phyloP scores from a whole-genome alignment of 2,329 filamentous ascomycete genomes.

The Penicillium oxalicum region DNA sequence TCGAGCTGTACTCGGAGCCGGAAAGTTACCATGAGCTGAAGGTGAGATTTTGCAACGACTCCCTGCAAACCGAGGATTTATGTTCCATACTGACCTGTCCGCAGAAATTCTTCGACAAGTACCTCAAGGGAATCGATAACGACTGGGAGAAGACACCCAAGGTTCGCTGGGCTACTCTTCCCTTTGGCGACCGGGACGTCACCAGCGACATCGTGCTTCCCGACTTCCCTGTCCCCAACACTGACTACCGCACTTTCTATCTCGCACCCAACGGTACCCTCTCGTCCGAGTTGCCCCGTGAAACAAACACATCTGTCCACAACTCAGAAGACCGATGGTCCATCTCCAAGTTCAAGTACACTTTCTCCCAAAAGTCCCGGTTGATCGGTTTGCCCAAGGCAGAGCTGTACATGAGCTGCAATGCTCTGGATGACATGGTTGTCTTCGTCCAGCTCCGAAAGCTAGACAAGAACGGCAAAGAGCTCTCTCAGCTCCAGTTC shows the following conservation, averaged over 20 bases:
- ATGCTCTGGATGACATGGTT: constrained; percentile 39
- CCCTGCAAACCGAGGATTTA: neutral
- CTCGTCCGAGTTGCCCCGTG: constrained; percentile 1
- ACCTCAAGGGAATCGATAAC: constrained; percentile 40
- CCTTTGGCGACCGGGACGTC: constrained; percentile 29
- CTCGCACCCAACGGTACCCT: constrained; percentile 11
- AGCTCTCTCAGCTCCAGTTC: constrained; percentile 40
- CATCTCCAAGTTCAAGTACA: constrained; percentile 33
- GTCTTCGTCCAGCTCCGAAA: constrained; percentile 44
- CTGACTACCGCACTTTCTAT: constrained; percentile 30
- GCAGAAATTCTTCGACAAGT: constrained; percentile 42
- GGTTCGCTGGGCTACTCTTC: constrained; percentile 40
- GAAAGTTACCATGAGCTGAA: constrained; percentile 31
- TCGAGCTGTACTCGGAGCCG: constrained; percentile 36
- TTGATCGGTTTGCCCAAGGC: constrained; percentile 46
- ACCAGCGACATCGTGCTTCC: constrained; percentile 28
- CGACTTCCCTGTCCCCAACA: constrained; percentile 32
- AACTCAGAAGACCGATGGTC: constrained; percentile 24
- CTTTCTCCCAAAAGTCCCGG: constrained; percentile 34
- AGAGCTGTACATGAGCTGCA: constrained; percentile 42
- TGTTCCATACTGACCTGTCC: no score
- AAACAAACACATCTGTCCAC: constrained; percentile 20
- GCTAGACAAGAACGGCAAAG: constrained; percentile 38
- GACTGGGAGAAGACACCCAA: constrained; percentile 44
- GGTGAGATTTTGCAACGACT: neutral